A percentile compares a stretch with the other conserved stretches of the same genome.
Evolutionary conservation across 2,329 filamentous ascomycete species (phyloP).

Genomic region (Phyllosticta ampelicida): DNA sequence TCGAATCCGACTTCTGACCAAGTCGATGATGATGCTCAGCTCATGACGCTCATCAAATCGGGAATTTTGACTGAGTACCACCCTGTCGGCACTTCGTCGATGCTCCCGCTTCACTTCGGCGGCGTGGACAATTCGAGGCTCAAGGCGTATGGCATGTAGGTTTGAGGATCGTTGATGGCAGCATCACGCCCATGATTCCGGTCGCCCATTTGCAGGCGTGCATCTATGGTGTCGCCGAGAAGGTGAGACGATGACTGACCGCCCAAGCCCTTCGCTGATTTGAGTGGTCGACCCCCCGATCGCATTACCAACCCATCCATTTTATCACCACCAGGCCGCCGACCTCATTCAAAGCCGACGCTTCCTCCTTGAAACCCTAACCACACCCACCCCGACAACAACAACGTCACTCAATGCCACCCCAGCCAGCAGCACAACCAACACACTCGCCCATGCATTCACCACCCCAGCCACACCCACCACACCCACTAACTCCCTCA

Average conservation of each 20-base stretch:
- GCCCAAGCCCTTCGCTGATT: not conserved
- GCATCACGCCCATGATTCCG: conserved; percentile 13
- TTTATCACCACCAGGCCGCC: not conserved
- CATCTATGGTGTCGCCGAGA: conserved; percentile 19
- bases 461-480: conserved; percentile 24
- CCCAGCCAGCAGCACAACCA: conserved; percentile 31
- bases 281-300: not conserved
- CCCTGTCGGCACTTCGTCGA: conserved; percentile 20
- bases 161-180: conserved; percentile 17
- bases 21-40: conserved; percentile 18
- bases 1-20: conserved; percentile 16
- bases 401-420: conserved; percentile 26
- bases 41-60: conserved; percentile 13
- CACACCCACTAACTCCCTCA: conserved; percentile 18
- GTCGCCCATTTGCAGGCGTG: conserved; percentile 10
- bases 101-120: conserved; percentile 18
- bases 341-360: not conserved
- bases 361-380: not conserved
- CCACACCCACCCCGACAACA: conserved; percentile 24
- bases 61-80: conserved; percentile 21
- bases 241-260: conserved; percentile 9
- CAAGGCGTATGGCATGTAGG: conserved; percentile 19
- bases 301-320: too few relatives aligned
- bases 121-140: conserved; percentile 20
- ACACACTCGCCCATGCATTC: conserved; percentile 39